Conservation (phyloP, 1,284 basidiomycete genomes). For the Ganoderma boninense region DNA sequence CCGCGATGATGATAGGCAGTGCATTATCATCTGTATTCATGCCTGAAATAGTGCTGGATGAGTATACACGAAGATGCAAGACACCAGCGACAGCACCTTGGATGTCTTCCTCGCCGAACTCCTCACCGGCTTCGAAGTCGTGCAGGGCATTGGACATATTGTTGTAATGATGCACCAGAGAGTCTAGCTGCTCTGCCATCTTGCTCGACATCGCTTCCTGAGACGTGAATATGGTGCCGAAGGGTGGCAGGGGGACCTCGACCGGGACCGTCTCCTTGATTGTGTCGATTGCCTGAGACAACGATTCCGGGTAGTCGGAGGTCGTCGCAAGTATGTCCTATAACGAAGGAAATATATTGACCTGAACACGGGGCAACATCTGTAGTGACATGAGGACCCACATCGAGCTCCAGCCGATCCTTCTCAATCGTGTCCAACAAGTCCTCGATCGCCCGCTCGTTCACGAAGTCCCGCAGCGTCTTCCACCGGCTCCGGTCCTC, state of each 20-base stretch:
- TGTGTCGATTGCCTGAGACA: conserved; percentile 59
- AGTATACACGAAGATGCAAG: not conserved
- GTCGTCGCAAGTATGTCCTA: conserved; percentile 70
- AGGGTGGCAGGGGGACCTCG: conserved; percentile 47
- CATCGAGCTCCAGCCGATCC: conserved; percentile 72
- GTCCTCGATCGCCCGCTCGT: conserved; percentile 80
- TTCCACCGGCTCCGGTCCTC: conserved; percentile 74
- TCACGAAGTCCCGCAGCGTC: conserved; percentile 82
- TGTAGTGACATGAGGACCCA: conserved; percentile 44
- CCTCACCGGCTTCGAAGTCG: conserved; percentile 71
- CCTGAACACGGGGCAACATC: too few species aligned
- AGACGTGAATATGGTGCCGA: conserved; percentile 57
- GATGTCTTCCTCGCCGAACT: conserved; percentile 71
- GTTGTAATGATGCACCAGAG: conserved; percentile 74
- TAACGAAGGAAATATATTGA: conserved; percentile 4
- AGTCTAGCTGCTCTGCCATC: conserved; percentile 80
- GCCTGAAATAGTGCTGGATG: conserved; percentile 48
- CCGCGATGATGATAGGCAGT: conserved; percentile 73
- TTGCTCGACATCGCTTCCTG: conserved; percentile 65
- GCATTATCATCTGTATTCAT: conserved; percentile 83
- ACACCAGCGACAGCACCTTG: conserved; percentile 53
- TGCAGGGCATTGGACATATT: conserved; percentile 74
- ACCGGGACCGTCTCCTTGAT: conserved; percentile 63
- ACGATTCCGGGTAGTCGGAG: conserved; percentile 70
- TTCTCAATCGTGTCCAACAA: conserved; percentile 74